A percentile compares a stretch with the other conserved stretches of the same genome.
These are phyloP conservation scores for Pseudogymnoascus sp. DNA, from an alignment of 2,329 filamentous ascomycete genomes.

Conservation along the genomic window DNA sequence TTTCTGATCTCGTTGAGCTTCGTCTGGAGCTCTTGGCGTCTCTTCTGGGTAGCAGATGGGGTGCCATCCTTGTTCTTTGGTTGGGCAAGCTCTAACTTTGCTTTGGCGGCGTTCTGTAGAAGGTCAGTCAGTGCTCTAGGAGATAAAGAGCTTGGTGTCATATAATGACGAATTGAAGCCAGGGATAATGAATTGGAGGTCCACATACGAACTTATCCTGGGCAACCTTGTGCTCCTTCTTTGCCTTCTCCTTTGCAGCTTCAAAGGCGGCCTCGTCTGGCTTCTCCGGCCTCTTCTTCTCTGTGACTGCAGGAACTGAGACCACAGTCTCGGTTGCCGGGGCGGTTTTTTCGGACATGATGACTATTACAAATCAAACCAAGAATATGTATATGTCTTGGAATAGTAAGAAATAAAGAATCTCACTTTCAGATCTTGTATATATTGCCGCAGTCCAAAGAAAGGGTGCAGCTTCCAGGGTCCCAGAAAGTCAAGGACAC, in stretches of 20 bases:
- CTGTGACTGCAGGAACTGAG: slow-evolving; percentile 22
- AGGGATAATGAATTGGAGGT: slow-evolving; percentile 2
- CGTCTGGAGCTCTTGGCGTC: slow-evolving; percentile 73
- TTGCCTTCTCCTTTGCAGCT: slow-evolving; percentile 65
- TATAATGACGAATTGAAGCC: background rate
- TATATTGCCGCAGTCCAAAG: background rate
- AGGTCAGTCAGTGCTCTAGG: slow-evolving; percentile 15
- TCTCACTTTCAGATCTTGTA: background rate
- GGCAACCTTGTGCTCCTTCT: slow-evolving; percentile 75
- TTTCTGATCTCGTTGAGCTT: slow-evolving; percentile 77
- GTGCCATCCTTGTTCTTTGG: slow-evolving; percentile 64
- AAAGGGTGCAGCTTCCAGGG: slow-evolving; percentile 2
- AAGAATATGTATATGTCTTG: background rate
- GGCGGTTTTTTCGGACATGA: slow-evolving; percentile 2
- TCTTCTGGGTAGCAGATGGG: slow-evolving; percentile 64
- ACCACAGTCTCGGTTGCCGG: background rate
- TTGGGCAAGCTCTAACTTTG: slow-evolving; percentile 76
- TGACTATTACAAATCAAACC: background rate
- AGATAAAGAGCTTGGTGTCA: background rate
- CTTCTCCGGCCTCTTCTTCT: slow-evolving; percentile 62
- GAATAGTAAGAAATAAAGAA: background rate
- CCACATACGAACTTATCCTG: slow-evolving; percentile 59
- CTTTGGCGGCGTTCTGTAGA: slow-evolving; percentile 72
- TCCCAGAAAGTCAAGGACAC: slow-evolving; percentile 7
- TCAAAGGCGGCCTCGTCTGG: slow-evolving; percentile 84